These are phyloP conservation scores for Phoma sp. DNA, from an alignment of 2,329 filamentous ascomycete species.

Conservation along the genomic window DNA sequence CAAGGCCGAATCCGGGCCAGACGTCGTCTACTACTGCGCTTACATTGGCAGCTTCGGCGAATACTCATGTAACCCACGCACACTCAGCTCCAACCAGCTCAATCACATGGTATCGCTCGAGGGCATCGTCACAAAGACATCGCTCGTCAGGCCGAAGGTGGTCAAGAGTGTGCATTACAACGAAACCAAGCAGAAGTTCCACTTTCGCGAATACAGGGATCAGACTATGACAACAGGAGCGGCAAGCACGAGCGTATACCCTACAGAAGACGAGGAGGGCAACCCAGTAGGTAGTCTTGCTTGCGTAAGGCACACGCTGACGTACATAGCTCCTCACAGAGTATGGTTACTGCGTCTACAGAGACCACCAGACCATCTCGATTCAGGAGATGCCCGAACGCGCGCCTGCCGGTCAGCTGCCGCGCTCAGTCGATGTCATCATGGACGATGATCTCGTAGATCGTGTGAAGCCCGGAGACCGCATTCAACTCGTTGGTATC, in stretches of 20 bases:
- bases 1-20: constrained; percentile 75
- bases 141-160: constrained; percentile 94
- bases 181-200: constrained; percentile 83
- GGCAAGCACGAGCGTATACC: constrained; percentile 90
- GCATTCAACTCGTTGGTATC: constrained; percentile 95
- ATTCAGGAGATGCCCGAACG: constrained; percentile 99
- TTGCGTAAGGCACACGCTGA: neutral
- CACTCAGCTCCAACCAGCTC: constrained; percentile 83
- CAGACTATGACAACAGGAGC: constrained; percentile 94
- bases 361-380: constrained; percentile 96
- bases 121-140: constrained; percentile 96
- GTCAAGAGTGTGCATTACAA: constrained; percentile 98
- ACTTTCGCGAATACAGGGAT: constrained; percentile 89
- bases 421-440: constrained; percentile 93
- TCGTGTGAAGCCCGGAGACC: constrained; percentile 90
- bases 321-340: constrained; percentile 74
- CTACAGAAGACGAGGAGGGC: constrained; percentile 89
- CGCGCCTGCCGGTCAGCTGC: constrained; percentile 92
- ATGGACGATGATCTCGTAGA: constrained; percentile 97
- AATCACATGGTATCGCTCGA: constrained; percentile 98
- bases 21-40: constrained; percentile 92
- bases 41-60: constrained; percentile 95
- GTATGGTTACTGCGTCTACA: constrained; percentile 93
- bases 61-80: constrained; percentile 92
- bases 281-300: constrained; percentile 66